phyloP scores from a whole-genome alignment of 2,329 filamentous ascomycete genomes.

The Claviceps maximensis region DNA sequence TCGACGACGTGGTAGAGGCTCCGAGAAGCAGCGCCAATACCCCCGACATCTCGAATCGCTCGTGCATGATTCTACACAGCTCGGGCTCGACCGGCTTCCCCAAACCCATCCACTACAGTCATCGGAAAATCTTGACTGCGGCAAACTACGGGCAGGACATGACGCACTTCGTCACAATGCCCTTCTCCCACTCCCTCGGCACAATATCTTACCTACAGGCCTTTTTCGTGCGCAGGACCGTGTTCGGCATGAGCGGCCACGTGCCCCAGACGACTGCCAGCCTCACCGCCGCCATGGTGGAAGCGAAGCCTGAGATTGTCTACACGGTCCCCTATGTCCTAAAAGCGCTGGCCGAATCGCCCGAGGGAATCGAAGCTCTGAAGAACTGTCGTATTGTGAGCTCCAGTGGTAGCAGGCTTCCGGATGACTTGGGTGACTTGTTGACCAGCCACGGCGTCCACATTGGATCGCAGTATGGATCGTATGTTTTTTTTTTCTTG shows the following conservation, averaged over 20 bases:
- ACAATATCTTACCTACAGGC: conserved; percentile 40
- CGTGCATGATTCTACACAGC: conserved; percentile 1
- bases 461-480: conserved; percentile 40
- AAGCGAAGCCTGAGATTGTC: conserved; percentile 36
- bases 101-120: conserved; percentile 47
- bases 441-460: conserved; percentile 39
- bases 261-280: conserved; percentile 38
- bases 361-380: conserved; percentile 36
- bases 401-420: conserved; percentile 42
- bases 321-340: conserved; percentile 49
- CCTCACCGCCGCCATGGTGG: conserved; percentile 29
- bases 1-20: not conserved
- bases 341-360: conserved; percentile 45
- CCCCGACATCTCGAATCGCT: not conserved
- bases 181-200: conserved; percentile 46
- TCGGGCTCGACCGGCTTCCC: conserved; percentile 47
- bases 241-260: conserved; percentile 40
- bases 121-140: conserved; percentile 35
- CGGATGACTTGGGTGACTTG: conserved; percentile 41
- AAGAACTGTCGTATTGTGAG: conserved; percentile 35
- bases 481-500: conserved; percentile 20
- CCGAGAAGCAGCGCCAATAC: not conserved
- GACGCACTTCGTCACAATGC: conserved; percentile 40
- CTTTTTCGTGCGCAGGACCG: conserved; percentile 33
- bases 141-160: conserved; percentile 26